phyloP scores from a whole-genome alignment of 805 yeast genomes.

The Metschnikowia cubensis region DNA sequence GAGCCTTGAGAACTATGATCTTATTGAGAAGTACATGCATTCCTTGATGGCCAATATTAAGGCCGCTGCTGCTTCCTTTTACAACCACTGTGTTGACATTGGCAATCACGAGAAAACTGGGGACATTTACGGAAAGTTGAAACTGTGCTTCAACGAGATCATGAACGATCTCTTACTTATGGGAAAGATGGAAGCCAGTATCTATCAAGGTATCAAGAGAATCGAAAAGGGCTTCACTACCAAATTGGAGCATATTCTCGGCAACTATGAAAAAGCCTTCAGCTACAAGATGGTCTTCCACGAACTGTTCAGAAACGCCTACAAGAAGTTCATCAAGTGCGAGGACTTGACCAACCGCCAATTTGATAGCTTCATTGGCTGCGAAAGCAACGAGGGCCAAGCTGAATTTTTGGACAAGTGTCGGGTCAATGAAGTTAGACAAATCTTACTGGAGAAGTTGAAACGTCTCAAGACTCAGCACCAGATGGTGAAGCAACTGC shows the following conservation, averaged over 20 bases:
- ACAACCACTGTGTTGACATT: conserved; percentile 2
- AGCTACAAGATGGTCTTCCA: conserved; percentile 3
- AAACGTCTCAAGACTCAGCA: background rate
- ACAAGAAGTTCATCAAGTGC: background rate
- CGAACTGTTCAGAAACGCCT: background rate
- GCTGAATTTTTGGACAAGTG: background rate
- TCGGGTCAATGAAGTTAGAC: background rate
- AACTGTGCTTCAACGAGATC: background rate
- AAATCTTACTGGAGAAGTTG: background rate
- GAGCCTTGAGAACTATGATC: background rate
- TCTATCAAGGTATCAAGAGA: background rate
- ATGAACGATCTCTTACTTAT: background rate
- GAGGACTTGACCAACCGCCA: background rate
- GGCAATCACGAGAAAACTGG: background rate
- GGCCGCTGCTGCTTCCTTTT: background rate
- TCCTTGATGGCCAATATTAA: conserved; percentile 2
- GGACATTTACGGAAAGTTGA: background rate
- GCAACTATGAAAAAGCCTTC: background rate
- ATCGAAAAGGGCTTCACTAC: background rate
- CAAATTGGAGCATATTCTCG: background rate
- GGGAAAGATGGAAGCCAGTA: conserved; percentile 1
- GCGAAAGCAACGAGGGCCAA: background rate
- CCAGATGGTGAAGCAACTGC: background rate
- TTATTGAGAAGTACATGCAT: background rate
- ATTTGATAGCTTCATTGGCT: background rate